Percentiles rank a stretch among this genome's conserved stretches.
Evolutionary conservation across 257 asterid genomes (phyloP).

Genomic region (Rehmannia glutinosa): DNA sequence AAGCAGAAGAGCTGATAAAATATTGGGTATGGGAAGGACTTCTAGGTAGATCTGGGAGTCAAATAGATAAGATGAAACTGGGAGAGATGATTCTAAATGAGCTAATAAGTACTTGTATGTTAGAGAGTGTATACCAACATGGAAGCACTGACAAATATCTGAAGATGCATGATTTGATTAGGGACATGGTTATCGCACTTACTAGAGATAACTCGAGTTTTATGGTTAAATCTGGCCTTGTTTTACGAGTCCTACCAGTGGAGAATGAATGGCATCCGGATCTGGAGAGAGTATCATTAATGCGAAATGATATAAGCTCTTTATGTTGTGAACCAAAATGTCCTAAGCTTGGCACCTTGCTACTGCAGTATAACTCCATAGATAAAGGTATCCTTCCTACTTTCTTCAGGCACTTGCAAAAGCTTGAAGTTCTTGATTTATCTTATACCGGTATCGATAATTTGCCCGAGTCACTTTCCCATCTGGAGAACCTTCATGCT

Average conservation of each 20-base stretch:
- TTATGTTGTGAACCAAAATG: conserved; percentile 22
- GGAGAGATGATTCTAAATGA: conserved; percentile 23
- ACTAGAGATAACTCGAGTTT: conserved; percentile 20
- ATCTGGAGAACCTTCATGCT: conserved; percentile 21
- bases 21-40: conserved; percentile 31
- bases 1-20: conserved; percentile 19
- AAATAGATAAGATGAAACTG: conserved; percentile 9
- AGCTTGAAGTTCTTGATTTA: conserved; percentile 26
- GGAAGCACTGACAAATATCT: not conserved
- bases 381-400: conserved; percentile 11
- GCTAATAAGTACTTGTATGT: conserved; percentile 17
- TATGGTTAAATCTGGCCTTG: conserved; percentile 26
- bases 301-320: conserved; percentile 28
- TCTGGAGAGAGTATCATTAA: conserved; percentile 31
- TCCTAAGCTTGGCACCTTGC: conserved; percentile 24
- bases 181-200: conserved; percentile 26
- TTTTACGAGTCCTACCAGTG: conserved; percentile 13
- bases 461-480: conserved; percentile 29
- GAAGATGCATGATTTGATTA: not conserved
- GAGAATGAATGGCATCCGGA: conserved; percentile 20
- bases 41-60: conserved; percentile 10
- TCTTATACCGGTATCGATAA: conserved; percentile 22
- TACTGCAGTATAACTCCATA: conserved; percentile 32
- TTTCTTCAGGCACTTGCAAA: conserved; percentile 22
- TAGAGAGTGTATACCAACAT: conserved; percentile 5